Evolutionary conservation across 2,329 filamentous ascomycete genomes (phyloP), one percentile per base, ranked within the genome.

Genomic region (Venturia asperata): DNA sequence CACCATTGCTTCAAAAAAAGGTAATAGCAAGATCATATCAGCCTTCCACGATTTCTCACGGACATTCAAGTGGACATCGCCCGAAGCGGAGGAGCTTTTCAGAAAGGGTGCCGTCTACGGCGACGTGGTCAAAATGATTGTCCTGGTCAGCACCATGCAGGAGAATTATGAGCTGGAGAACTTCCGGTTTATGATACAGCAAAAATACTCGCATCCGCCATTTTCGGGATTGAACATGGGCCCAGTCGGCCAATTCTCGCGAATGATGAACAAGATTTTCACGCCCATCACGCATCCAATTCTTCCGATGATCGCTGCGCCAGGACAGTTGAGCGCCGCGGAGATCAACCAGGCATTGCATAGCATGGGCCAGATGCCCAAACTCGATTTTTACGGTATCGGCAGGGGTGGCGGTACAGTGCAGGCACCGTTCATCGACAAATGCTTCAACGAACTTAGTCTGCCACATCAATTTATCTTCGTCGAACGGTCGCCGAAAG

Each of bases 121-220:
- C 60, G 90, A 95, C 74, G 90, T 95, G 66, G 87, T 95, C 72
- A 95, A 94, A 79, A 94, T 95, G 89, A 94, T 94, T 71, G 87
- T 88, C 41, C 87, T 92, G 72, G 90, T 91, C 72, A 88, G 86
- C 72, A 87, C 88, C 49, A 87, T 89, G 73, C 90, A 92, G 72
- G 90, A 92, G 70, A 94, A 95, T 75, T 94, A 95, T 72, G 90
- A 95, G 77, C 82, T 95, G 42, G 91, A 95, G 75, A 92, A 92
- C 75, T 95, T 96, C 77, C 87, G 91, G 39, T 91, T 89, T 13
- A 83, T 86, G 68, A 87, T 94, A 73, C 86, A 86, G 71, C 79
- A 83, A 39, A 85, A 88, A 68, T 87, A 88, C 68, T 83, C 88
- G 0, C 82, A 87, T 10, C 90, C 90, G 11, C 88, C 89, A 0